A percentile compares a stretch with the other conserved stretches of the same genome.
These are phyloP conservation scores for Colletotrichum gloeosporioides DNA, from an alignment of 2,329 filamentous ascomycete genomes.

Conservation along the genomic window DNA sequence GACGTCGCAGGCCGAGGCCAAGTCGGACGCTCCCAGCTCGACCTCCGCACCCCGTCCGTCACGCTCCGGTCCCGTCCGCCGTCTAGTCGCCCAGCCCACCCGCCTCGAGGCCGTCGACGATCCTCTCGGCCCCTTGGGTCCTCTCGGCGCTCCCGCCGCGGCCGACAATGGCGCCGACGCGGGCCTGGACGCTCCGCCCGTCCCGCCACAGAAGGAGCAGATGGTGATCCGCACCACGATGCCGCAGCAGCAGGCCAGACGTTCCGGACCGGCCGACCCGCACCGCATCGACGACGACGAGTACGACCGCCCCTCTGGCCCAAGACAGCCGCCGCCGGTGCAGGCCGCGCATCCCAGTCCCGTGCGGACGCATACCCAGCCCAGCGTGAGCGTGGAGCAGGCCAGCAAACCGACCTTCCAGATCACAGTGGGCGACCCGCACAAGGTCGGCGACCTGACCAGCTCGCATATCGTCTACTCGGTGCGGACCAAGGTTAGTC, in stretches of 20 bases:
- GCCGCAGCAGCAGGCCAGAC: constrained; percentile 46
- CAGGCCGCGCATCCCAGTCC: constrained; percentile 60
- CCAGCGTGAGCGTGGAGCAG: constrained; percentile 90
- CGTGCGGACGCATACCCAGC: constrained; percentile 60
- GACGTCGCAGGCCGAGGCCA: constrained; percentile 31
- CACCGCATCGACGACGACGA: constrained; percentile 75
- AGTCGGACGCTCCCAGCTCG: constrained; percentile 31
- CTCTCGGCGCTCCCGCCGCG: constrained; percentile 55
- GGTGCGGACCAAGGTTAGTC: constrained; percentile 82
- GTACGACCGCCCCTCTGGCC: constrained; percentile 50
- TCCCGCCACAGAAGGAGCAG: constrained; percentile 71
- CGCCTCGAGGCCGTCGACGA: constrained; percentile 80
- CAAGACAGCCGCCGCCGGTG: constrained; percentile 71
- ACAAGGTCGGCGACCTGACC: constrained; percentile 96
- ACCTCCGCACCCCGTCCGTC: constrained; percentile 42
- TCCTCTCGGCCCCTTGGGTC: constrained; percentile 79
- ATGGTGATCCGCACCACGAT: constrained; percentile 65
- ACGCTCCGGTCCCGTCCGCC: constrained; percentile 55
- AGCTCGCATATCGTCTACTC: constrained; percentile 98
- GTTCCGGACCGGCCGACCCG: constrained; percentile 55
- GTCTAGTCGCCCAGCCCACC: constrained; percentile 76
- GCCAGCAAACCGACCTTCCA: constrained; percentile 90
- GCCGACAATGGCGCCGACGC: constrained; percentile 50
- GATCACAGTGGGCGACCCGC: constrained; percentile 92
- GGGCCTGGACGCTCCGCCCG: constrained; percentile 64